Conservation (phyloP, 305 asterid genomes). For the Fraxinus xanthoxyloides region DNA sequence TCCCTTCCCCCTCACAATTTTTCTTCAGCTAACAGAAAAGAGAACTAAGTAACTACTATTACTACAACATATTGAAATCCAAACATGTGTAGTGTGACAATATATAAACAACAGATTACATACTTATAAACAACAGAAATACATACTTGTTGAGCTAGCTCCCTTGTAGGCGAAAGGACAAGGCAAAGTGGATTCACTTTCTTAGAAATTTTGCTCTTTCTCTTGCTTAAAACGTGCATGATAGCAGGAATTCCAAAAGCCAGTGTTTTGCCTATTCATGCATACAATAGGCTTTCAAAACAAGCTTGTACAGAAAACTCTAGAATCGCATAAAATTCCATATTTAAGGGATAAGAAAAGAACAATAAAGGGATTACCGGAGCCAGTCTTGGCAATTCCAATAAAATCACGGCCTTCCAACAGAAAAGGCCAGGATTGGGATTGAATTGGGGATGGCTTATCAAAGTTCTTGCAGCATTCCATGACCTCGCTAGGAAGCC, state of each 20-base stretch:
- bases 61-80: neutral
- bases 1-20: neutral
- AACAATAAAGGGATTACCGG: constrained; percentile 45
- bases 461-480: constrained; percentile 83
- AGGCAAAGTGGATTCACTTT: constrained; percentile 71
- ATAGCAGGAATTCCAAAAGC: constrained; percentile 98
- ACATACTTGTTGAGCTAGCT: constrained; percentile 92
- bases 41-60: neutral
- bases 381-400: constrained; percentile 94
- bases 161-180: constrained; percentile 89
- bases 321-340: neutral
- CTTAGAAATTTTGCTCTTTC: constrained; percentile 42
- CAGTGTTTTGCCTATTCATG: constrained; percentile 75
- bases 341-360: neutral
- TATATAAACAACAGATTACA: neutral
- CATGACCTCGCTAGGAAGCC: constrained; percentile 58
- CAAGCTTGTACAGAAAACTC: neutral
- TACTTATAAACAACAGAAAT: neutral
- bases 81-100: neutral
- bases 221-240: constrained; percentile 61
- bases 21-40: neutral
- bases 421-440: constrained; percentile 92
- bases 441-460: constrained; percentile 93
- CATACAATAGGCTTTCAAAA: constrained; percentile 12
- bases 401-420: constrained; percentile 88